phyloP scores from a whole-genome alignment of 2,329 filamentous ascomycete species.

The Colletotrichum magnum region DNA sequence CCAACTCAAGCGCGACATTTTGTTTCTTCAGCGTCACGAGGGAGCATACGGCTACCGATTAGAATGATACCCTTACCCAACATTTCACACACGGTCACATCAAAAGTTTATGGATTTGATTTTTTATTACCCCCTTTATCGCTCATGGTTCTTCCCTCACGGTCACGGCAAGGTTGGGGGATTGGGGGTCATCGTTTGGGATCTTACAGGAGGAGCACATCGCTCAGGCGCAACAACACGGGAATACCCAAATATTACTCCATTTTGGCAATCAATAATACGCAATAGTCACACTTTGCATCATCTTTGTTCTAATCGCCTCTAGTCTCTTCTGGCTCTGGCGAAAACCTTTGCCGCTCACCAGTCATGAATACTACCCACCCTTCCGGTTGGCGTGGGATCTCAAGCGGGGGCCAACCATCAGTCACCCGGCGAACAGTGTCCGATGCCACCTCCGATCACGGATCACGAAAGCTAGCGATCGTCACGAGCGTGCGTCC shows the following conservation, averaged over 20 bases:
- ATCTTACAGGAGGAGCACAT: not conserved
- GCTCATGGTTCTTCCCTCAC: not conserved
- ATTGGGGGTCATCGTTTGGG: not conserved
- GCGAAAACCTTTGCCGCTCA: too few relatives aligned
- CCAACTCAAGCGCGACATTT: too few relatives aligned
- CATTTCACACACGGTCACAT: not conserved
- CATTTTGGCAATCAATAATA: not conserved
- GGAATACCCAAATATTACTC: not conserved
- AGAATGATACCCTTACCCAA: constrained; percentile 37
- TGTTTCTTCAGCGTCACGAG: not conserved
- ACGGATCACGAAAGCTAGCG: constrained; percentile 1
- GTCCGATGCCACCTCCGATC: constrained; percentile 12
- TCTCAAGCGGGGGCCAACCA: not conserved
- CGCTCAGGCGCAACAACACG: not conserved
- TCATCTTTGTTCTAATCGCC: too few relatives aligned
- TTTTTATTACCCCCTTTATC: not conserved
- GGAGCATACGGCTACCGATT: constrained; percentile 23
- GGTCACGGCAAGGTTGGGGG: not conserved
- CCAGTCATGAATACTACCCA: too few relatives aligned
- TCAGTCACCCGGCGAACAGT: not conserved
- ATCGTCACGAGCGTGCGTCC: not conserved
- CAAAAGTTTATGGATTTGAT: constrained; percentile 13
- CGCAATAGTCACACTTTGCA: not conserved
- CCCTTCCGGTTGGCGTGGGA: not conserved
- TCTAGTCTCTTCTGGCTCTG: too few relatives aligned